A percentile compares a stretch with the other conserved stretches of the same genome.
Conservation (phyloP, 2,329 filamentous ascomycete species). For the Ascochyta pisi region DNA sequence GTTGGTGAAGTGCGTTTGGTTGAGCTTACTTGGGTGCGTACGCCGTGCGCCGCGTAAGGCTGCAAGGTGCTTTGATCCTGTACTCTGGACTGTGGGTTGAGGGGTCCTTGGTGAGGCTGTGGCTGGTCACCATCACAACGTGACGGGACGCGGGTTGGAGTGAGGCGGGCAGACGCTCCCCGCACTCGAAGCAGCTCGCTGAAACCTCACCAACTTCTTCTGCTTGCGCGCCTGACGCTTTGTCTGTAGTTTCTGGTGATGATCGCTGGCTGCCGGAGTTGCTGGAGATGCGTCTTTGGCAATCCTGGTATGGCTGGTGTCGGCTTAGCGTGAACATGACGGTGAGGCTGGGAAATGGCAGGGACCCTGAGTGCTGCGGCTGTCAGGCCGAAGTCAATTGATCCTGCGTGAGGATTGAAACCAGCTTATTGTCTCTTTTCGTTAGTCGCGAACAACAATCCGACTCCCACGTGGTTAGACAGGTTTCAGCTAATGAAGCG, state of each 20-base stretch:
- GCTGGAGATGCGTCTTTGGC: background rate
- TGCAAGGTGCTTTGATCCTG: background rate
- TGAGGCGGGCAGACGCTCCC: slow-evolving; percentile 1
- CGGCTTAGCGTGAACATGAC: background rate
- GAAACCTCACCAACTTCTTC: background rate
- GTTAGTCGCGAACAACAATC: background rate
- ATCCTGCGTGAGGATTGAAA: background rate
- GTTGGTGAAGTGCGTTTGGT: background rate
- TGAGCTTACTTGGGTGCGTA: background rate
- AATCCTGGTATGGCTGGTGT: background rate
- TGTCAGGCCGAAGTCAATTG: background rate
- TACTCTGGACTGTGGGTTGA: background rate
- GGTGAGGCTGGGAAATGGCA: background rate
- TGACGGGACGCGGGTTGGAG: background rate
- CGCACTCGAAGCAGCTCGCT: background rate
- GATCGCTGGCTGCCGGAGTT: background rate
- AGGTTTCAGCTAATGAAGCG: background rate
- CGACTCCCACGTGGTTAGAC: background rate
- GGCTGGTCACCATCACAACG: background rate
- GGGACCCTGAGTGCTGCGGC: background rate
- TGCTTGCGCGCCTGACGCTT: background rate
- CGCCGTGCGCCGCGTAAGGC: background rate
- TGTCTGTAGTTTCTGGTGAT: background rate
- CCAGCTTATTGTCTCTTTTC: background rate
- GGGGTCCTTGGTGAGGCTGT: background rate